phyloP scores from a whole-genome alignment of 345 rosid species.

The Carallia pectinifolia region DNA sequence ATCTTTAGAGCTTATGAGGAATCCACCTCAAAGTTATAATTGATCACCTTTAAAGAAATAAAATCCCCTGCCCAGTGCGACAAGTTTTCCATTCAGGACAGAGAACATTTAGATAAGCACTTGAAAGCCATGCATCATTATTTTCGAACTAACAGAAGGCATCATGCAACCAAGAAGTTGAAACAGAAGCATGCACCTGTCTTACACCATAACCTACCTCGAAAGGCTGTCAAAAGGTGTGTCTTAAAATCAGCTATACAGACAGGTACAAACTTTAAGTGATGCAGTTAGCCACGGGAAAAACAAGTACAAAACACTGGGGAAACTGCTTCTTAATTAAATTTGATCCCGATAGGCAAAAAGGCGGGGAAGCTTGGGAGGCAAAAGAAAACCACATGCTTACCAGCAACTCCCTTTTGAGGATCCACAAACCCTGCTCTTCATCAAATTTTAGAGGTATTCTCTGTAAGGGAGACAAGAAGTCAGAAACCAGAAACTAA shows the following conservation, averaged over 20 bases:
- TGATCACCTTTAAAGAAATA: background rate
- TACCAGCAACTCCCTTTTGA: slow-evolving; percentile 68
- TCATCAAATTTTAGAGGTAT: slow-evolving; percentile 61
- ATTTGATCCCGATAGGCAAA: background rate
- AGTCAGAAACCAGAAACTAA: background rate
- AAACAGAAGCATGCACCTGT: background rate
- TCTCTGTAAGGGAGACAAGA: slow-evolving; percentile 43
- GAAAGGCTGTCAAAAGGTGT: background rate
- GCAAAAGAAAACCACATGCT: slow-evolving; percentile 17
- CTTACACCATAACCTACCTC: background rate
- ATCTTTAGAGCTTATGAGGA: background rate
- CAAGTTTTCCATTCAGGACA: background rate
- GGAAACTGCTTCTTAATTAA: background rate
- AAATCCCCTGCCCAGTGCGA: background rate
- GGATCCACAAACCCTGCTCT: slow-evolving; percentile 60
- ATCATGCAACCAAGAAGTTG: background rate
- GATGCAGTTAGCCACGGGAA: too few relatives aligned
- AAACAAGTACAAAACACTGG: too few relatives aligned
- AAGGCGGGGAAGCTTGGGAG: background rate
- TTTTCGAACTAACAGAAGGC: too few relatives aligned
- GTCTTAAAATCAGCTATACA: too few relatives aligned
- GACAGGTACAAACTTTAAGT: too few relatives aligned
- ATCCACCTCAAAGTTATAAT: background rate
- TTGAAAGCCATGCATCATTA: too few relatives aligned
- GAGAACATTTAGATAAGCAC: background rate